A percentile compares a stretch with the other conserved stretches of the same genome.
These are phyloP conservation scores for Taphrina pruni DNA, from an alignment of 1,139 yeast genomes.

Conservation along the genomic window DNA sequence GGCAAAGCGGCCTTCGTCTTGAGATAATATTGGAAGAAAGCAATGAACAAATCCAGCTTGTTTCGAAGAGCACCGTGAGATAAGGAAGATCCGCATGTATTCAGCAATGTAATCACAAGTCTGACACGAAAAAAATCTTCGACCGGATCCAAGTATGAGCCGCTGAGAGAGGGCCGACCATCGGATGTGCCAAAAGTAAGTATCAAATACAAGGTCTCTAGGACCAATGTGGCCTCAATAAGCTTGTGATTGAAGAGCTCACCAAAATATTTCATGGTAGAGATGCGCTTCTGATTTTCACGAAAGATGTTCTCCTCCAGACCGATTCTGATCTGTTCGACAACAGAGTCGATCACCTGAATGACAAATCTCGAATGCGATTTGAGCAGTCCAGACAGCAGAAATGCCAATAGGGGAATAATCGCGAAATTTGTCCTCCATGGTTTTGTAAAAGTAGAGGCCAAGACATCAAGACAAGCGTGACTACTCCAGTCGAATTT, in stretches of 20 bases:
- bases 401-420: conserved; percentile 59
- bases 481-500: conserved; percentile 60
- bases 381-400: conserved; percentile 56
- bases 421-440: conserved; percentile 67
- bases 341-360: conserved; percentile 64
- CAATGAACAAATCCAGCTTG: conserved; percentile 59
- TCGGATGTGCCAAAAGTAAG: conserved; percentile 66
- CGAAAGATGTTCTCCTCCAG: conserved; percentile 70
- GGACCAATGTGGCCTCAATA: conserved; percentile 58
- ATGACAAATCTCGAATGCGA: conserved; percentile 56
- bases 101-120: conserved; percentile 57
- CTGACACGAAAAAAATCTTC: conserved; percentile 76
- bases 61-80: conserved; percentile 47
- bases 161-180: conserved; percentile 50
- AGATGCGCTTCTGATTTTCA: conserved; percentile 65
- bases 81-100: conserved; percentile 48
- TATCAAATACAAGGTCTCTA: conserved; percentile 65
- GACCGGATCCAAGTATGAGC: conserved; percentile 58
- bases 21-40: conserved; percentile 76
- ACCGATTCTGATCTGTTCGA: conserved; percentile 70
- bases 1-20: conserved; percentile 72
- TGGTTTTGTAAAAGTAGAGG: conserved; percentile 65
- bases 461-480: conserved; percentile 55
- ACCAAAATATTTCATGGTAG: conserved; percentile 66
- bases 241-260: conserved; percentile 62